Evolutionary conservation across 1,284 basidiomycete genomes (phyloP).

Genomic region (Schizophyllum commune): DNA sequence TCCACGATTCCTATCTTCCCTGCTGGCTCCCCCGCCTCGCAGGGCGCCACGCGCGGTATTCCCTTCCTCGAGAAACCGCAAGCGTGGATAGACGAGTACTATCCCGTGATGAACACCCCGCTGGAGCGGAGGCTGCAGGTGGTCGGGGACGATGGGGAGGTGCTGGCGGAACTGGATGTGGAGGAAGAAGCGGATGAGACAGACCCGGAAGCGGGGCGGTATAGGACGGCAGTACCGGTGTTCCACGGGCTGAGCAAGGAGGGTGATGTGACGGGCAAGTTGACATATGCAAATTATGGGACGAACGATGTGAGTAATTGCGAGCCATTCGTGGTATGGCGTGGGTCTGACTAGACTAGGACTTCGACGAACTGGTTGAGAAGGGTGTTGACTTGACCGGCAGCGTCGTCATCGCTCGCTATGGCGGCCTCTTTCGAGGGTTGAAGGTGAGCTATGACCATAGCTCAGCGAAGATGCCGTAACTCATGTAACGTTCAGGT

Average conservation of each 20-base stretch:
- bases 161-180: slow-evolving; percentile 50
- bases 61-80: slow-evolving; percentile 34
- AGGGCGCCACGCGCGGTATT: slow-evolving; percentile 52
- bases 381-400: slow-evolving; percentile 53
- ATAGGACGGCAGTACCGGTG: slow-evolving; percentile 38
- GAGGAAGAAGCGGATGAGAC: slow-evolving; percentile 43
- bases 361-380: slow-evolving; percentile 47
- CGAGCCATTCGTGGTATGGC: not conserved
- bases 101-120: slow-evolving; percentile 68
- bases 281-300: slow-evolving; percentile 75
- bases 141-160: slow-evolving; percentile 34
- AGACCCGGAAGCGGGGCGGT: slow-evolving; percentile 45
- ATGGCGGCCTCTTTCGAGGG: slow-evolving; percentile 70
- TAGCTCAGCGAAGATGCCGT: not conserved
- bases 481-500: slow-evolving; percentile 29
- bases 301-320: slow-evolving; percentile 34
- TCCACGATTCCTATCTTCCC: slow-evolving; percentile 46
- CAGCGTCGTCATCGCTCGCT: slow-evolving; percentile 66
- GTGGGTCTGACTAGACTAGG: slow-evolving; percentile 18
- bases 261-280: slow-evolving; percentile 48
- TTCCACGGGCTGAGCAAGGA: slow-evolving; percentile 53
- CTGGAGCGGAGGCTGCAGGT: slow-evolving; percentile 45
- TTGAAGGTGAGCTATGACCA: slow-evolving; percentile 39
- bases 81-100: slow-evolving; percentile 72
- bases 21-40: slow-evolving; percentile 59